Evolutionary conservation across 192 early-diverging fungal species (phyloP).

Genomic region (Backusella tarrabulga): DNA sequence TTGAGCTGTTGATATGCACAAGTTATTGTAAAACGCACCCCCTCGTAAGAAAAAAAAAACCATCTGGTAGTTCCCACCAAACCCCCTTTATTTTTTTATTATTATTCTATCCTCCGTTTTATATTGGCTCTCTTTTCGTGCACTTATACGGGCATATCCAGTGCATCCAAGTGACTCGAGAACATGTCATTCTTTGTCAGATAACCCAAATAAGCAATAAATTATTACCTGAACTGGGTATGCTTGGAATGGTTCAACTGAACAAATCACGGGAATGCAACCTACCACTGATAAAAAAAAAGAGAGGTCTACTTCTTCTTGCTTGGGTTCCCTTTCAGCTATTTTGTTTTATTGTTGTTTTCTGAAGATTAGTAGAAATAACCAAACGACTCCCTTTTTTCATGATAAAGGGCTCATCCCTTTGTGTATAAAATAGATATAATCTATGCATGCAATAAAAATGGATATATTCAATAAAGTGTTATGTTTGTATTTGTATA

Average conservation of each 20-base stretch:
- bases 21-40: neutral
- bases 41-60: neutral
- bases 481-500: neutral
- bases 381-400: constrained; percentile 1
- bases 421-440: neutral
- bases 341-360: neutral
- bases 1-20: neutral
- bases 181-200: constrained; percentile 1
- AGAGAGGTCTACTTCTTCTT: neutral
- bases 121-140: neutral
- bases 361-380: constrained; percentile 6
- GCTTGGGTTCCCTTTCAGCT: neutral
- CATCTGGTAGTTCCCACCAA: constrained; percentile 2
- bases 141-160: neutral
- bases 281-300: neutral
- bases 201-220: constrained; percentile 4
- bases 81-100: neutral
- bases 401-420: constrained; percentile 1
- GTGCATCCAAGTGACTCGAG: neutral
- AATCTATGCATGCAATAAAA: constrained; percentile 4
- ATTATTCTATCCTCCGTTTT: neutral
- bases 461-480: neutral
- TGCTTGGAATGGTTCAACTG: constrained; percentile 3
- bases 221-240: constrained; percentile 7
- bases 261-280: neutral